A percentile compares a stretch with the other conserved stretches of the same genome.
These are phyloP conservation scores for Macrolepiota albuminosa DNA, from an alignment of 768 basidiomycete species.

Conservation along the genomic window DNA sequence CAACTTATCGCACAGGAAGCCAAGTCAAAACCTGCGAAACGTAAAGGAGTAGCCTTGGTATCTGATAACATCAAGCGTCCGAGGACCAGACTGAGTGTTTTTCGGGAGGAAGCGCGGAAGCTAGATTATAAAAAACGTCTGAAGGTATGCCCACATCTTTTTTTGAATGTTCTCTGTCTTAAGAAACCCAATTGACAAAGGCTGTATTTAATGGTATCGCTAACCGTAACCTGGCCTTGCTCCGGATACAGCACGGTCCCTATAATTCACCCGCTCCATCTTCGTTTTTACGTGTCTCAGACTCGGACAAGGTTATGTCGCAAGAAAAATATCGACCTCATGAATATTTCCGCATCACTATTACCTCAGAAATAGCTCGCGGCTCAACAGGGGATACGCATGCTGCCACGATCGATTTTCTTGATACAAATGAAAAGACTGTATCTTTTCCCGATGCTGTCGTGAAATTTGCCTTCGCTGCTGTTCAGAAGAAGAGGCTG, in stretches of 20 bases:
- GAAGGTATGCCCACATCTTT: not conserved
- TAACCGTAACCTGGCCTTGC: not conserved
- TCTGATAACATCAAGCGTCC: not conserved
- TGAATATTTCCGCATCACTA: constrained; percentile 13
- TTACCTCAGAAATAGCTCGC: constrained; percentile 10
- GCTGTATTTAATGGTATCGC: not conserved
- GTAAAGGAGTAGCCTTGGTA: not conserved
- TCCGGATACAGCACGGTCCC: constrained; percentile 1
- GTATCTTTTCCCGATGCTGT: not conserved
- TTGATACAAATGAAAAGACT: not conserved
- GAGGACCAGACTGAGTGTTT: not conserved
- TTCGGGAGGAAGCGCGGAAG: not conserved
- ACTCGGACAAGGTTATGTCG: not conserved
- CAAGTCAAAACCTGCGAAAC: not conserved
- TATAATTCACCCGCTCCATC: constrained; percentile 14
- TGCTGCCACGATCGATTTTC: constrained; percentile 8
- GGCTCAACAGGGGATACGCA: constrained; percentile 17
- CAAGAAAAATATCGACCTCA: not conserved
- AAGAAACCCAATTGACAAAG: not conserved
- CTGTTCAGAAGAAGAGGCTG: not conserved
- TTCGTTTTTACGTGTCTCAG: constrained; percentile 5
- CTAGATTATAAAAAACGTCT: not conserved
- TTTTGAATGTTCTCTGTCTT: not conserved
- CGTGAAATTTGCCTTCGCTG: constrained; percentile 13
- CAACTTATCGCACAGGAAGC: not conserved